Evolutionary conservation across 2,329 filamentous ascomycete genomes (phyloP).

Genomic region (Juglanconis sp.): DNA sequence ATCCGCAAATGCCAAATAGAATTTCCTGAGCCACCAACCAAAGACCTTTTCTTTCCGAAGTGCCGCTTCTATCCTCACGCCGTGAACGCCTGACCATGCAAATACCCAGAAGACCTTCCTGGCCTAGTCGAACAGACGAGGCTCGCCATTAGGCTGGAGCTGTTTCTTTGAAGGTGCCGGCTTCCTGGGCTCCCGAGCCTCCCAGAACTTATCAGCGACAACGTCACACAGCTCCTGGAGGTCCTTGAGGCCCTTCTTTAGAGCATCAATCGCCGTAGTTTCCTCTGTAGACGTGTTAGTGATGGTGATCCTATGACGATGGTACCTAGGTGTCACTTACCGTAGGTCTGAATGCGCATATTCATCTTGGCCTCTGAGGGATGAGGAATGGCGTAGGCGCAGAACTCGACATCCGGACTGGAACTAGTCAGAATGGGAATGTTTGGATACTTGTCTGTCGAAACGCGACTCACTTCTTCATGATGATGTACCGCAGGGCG

Average conservation of each 20-base stretch:
- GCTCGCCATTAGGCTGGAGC: slow-evolving; percentile 17
- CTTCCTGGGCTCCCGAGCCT: slow-evolving; percentile 49
- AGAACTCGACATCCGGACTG: slow-evolving; percentile 95
- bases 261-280: slow-evolving; percentile 75
- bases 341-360: slow-evolving; percentile 92
- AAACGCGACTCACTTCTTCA: slow-evolving; percentile 80
- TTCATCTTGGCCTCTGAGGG: slow-evolving; percentile 97
- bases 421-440: slow-evolving; percentile 5
- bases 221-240: slow-evolving; percentile 91
- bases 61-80: slow-evolving; percentile 16
- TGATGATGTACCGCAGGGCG: slow-evolving; percentile 89
- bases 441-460: not conserved
- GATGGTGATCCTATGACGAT: not conserved
- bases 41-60: slow-evolving; percentile 24
- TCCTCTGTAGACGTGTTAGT: slow-evolving; percentile 53
- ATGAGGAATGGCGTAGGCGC: slow-evolving; percentile 95
- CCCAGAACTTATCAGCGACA: slow-evolving; percentile 83
- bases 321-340: slow-evolving; percentile 47
- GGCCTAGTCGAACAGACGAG: slow-evolving; percentile 10
- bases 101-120: not conserved
- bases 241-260: slow-evolving; percentile 87
- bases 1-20: slow-evolving; percentile 32
- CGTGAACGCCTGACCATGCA: slow-evolving; percentile 19
- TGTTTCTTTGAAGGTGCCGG: slow-evolving; percentile 19
- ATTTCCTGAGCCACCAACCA: slow-evolving; percentile 27